Base-by-base conservation (phyloP, 139 green algal species). In the Auxenochlorella protothecoides region DNA sequence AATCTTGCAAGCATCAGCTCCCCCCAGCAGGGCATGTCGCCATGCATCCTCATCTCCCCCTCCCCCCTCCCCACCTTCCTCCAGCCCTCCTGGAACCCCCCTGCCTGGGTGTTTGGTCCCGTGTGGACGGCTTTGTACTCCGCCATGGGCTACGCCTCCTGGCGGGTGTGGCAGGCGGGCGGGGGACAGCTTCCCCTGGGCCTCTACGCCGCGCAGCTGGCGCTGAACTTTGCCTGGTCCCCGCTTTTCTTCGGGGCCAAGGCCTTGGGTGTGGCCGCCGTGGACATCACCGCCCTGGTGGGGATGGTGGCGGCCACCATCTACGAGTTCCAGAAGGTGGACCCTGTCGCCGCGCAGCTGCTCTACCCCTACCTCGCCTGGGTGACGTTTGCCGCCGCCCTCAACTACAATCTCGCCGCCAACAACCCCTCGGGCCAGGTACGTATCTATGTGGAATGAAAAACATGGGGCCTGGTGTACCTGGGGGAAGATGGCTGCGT, bases 171-270 rank as follows among this genome's bases (percentile, higher is more conserved):
- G 56, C 13, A 66, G 57, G 68, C 61, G 4, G 73, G 71, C 64
- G 77, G 73, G 63, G 76, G 70, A 7, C 64, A 64, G 3, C 14
- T 78, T 56, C 77, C 77, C 3, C 68, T 82, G 15, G 15, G n/a
- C 44, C 70, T 82, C 10, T 82, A 82, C 72, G 72, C 11, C 0
- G 62, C 60, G n/a, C 77, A 74, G 53, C 71, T 80, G 15, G 59
- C 52, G 5, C 71, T 80, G 15, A 80, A 80, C 74, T 75, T 79
- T 52, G 59, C 65, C 2, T 75, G 74, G 74, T 63, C 60, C 8
- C 85, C 87, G 7, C 68, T 91, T 3, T 91, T 91, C 76, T 90
- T 91, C 83, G 84, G 75, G 61, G 16, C 66, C 16, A 76, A 91
- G 59, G 66, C 85, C 61, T 70, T 87, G 2, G 79, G 76, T 65